Conservation (phyloP, 176 grass and related monocot genomes). For the Aegilops tauschii region DNA sequence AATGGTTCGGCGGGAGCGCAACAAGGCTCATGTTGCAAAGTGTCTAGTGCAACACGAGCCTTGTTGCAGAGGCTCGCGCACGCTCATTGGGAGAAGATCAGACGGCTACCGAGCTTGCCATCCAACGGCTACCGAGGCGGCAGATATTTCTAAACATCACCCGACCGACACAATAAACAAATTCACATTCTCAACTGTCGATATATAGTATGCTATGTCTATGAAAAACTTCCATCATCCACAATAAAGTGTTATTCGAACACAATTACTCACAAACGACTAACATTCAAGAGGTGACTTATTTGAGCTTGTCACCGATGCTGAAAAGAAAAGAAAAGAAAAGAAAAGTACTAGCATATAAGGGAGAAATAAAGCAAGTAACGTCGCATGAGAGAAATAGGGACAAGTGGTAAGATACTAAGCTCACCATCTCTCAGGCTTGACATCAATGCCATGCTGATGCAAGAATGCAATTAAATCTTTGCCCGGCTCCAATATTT, state of each 20-base stretch:
- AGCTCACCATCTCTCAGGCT: neutral
- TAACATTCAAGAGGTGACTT: neutral
- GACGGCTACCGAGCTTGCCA: no score
- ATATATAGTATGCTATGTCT: neutral
- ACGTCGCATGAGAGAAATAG: neutral
- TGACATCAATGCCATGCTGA: neutral
- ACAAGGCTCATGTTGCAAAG: no score
- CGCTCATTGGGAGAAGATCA: no score
- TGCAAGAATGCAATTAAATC: neutral
- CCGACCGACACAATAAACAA: neutral
- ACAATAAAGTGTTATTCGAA: neutral
- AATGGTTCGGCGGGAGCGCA: no score
- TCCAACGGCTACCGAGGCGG: no score
- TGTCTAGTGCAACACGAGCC: no score
- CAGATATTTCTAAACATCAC: no score
- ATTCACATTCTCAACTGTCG: neutral
- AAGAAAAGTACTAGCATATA: neutral
- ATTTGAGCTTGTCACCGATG: neutral
- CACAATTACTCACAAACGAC: neutral
- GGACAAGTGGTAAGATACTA: neutral
- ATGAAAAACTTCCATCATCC: neutral
- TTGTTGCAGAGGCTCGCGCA: no score
- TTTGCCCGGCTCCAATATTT: neutral
- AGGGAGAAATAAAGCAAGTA: neutral
- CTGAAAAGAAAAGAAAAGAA: neutral